phyloP scores from a whole-genome alignment of 2,329 filamentous ascomycete species.

The Monosporascus ibericus region DNA sequence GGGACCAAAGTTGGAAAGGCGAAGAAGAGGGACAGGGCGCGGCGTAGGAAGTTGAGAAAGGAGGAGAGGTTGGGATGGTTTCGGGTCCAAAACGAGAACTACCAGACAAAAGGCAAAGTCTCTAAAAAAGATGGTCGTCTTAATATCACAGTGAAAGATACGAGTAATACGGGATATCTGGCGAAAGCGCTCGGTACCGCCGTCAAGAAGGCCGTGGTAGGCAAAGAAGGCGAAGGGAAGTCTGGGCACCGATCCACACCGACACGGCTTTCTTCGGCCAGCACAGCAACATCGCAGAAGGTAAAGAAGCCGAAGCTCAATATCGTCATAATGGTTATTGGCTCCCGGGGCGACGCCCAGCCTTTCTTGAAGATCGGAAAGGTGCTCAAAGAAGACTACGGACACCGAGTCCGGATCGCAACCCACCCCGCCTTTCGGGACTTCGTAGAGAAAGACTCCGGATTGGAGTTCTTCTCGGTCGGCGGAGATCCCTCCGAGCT shows the following conservation, averaged over 20 bases:
- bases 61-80: conserved; percentile 45
- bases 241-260: conserved; percentile 6
- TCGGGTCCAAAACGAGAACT: conserved; percentile 57
- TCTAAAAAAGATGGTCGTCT: conserved; percentile 64
- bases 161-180: conserved; percentile 62
- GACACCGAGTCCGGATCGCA: conserved; percentile 70
- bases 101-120: conserved; percentile 57
- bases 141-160: conserved; percentile 67
- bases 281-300: conserved; percentile 24
- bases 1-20: not conserved
- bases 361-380: conserved; percentile 73
- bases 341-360: conserved; percentile 73
- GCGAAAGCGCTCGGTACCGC: conserved; percentile 66
- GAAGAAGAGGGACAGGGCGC: conserved; percentile 9
- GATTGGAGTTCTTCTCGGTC: conserved; percentile 74
- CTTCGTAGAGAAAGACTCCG: conserved; percentile 66
- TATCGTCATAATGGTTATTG: conserved; percentile 80
- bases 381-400: conserved; percentile 62
- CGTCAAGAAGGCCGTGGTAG: conserved; percentile 47
- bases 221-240: conserved; percentile 21
- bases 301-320: conserved; percentile 52
- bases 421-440: conserved; percentile 73
- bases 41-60: conserved; percentile 4
- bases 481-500: conserved; percentile 74
- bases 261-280: conserved; percentile 24